Base-by-base conservation (phyloP, 2,329 filamentous ascomycete species). In the Malbranchea zuffiana region DNA sequence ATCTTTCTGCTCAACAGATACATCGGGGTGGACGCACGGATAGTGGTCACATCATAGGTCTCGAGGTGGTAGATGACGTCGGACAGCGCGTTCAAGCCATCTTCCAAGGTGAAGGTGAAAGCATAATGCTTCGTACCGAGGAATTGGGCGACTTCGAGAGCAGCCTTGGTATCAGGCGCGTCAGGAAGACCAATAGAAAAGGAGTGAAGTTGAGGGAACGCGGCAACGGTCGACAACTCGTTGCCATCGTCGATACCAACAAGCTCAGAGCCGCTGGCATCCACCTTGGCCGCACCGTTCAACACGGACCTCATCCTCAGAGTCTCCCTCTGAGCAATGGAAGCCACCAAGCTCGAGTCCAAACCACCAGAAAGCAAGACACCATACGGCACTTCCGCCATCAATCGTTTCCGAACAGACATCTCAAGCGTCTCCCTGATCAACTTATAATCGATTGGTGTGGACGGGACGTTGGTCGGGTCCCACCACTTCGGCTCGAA, bases 21-120 rank as follows among this genome's bases (percentile, higher is more conserved):
- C 90, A 98, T 98, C 48, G 90, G 90, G 7, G 90, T 98, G 7
- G 88, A 96, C 38, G 90, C 90, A 57, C 90, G 86, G 58, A 98
- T 96, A 3, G 90, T 98, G 36, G 90, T 98, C 17, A 98, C 90
- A 60, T 98, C 90, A 66, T 90, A 98, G 10, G 85, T 85, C 69
- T 98, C 90, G 44, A 98, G 77, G 66, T 98, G 90, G 68, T 82
- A 95, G 58, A 98, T 96, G 57, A 98, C 90, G 61, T 98, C 90
- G 23, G 84, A 92, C 5, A 98, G 76, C 12, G 90, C 88, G 65
- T 98, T 88, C 56, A 98, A 80, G 42, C 90, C 90, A 56, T 98
- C 90, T 61, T 98, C 84, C 40, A 98, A 80, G 44, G 90, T 96
- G 62, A 98, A 98, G 37, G 87, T 96, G 72, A 98, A 92, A 53